phyloP scores from a whole-genome alignment of 169 alveolate genomes.

The Plasmodium billcollinsi region DNA sequence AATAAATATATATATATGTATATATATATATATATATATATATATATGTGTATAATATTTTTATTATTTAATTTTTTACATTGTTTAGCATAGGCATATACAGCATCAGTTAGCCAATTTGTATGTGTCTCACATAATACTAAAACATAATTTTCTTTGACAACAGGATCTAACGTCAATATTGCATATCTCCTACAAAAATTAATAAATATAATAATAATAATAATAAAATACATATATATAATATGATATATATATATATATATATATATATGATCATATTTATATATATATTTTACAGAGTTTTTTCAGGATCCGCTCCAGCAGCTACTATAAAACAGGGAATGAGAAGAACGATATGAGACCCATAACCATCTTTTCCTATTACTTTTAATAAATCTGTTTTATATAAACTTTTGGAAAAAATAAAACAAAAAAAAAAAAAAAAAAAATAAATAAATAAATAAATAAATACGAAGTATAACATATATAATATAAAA shows the following conservation, averaged over 20 bases:
- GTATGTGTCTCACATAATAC: conserved; percentile 66
- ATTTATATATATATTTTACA: conserved; percentile 11
- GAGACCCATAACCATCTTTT: conserved; percentile 66
- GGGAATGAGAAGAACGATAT: conserved; percentile 57
- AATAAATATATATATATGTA: not conserved
- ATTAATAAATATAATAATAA: not conserved
- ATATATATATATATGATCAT: not conserved
- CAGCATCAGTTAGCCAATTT: conserved; percentile 57
- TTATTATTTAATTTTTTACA: conserved; percentile 26
- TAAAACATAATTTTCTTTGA: conserved; percentile 57
- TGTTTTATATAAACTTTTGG: conserved; percentile 39
- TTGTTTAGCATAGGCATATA: conserved; percentile 68
- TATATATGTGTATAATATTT: not conserved
- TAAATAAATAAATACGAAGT: too few species aligned
- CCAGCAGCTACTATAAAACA: conserved; percentile 71
- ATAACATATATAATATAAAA: too few species aligned
- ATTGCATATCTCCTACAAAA: conserved; percentile 56
- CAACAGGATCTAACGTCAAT: conserved; percentile 61
- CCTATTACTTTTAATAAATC: conserved; percentile 62
- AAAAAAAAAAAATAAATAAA: not conserved
- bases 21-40: too few species aligned
- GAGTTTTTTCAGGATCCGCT: conserved; percentile 64
- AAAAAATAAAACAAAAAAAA: not conserved
- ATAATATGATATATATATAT: not conserved
- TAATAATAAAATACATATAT: conserved; percentile 4